These are phyloP conservation scores for Eudorina sp. DNA, from an alignment of 139 green algal genomes.

Conservation along the genomic window DNA sequence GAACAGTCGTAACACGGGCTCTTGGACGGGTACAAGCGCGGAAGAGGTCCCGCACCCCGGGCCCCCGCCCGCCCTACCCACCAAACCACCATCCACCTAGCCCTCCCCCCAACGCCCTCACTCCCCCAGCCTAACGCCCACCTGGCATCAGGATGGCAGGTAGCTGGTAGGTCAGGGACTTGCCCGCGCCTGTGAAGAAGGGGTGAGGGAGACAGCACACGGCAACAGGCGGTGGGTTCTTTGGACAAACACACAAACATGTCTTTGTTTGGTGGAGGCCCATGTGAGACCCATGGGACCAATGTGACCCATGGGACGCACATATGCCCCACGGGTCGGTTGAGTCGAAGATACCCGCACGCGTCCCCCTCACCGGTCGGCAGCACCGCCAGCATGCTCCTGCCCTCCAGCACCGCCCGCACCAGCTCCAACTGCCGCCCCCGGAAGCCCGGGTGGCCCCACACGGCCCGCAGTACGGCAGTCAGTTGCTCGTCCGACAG, in stretches of 20 bases:
- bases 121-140: constrained; percentile 17
- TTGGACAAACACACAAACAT: too few relatives aligned
- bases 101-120: background rate
- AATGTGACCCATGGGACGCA: too few relatives aligned
- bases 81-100: too few relatives aligned
- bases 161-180: constrained; percentile 95
- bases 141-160: constrained; percentile 86
- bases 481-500: constrained; percentile 59
- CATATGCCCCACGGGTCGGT: too few relatives aligned
- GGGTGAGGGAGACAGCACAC: background rate
- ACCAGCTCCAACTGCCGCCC: constrained; percentile 86
- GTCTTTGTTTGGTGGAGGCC: too few relatives aligned
- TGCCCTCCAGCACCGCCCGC: constrained; percentile 72
- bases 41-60: too few relatives aligned
- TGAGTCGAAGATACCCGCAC: too few relatives aligned
- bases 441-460: constrained; percentile 80
- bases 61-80: too few relatives aligned
- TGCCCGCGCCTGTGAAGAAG: constrained; percentile 77
- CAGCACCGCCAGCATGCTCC: constrained; percentile 87
- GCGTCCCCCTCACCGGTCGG: constrained; percentile 72
- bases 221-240: background rate
- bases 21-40: too few relatives aligned
- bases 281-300: too few relatives aligned
- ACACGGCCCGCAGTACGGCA: constrained; percentile 59
- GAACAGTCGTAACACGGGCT: too few relatives aligned